Base-by-base conservation (phyloP, 306 rosid genomes). In the Fragaria nilgerrensis region DNA sequence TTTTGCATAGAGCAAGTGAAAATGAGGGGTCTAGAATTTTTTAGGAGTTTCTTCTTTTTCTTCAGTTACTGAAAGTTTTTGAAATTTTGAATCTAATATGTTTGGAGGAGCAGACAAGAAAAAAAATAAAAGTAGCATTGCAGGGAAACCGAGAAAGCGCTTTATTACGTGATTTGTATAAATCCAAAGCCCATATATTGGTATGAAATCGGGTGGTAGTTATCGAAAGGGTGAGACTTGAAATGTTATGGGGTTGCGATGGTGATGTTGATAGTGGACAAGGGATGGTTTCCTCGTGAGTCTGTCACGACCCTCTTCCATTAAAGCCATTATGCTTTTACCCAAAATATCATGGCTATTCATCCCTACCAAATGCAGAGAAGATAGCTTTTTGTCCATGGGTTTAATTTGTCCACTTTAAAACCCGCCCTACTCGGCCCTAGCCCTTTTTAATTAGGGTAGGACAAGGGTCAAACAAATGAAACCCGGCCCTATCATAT, bases 71-170 rank as follows among this genome's bases (percentile, higher is more conserved):
- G 36, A 23, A 23, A 23, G 34, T 39, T 81, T 81, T 71, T 25
- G 19, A 29, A 74, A 74, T 49, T 85, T 78, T 86, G 85, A 84
- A 85, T 76, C 62, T 50, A 13, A 5, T 5, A 9, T 69, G 47
- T 80, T 79, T 36, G 73, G 32, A 79, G 79, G 81, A 84, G 80
- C 67, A 63, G 96, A 88, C 91, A 90, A 84, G 85, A 3, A 77
- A 77, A 82, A 86, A 78, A 74, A 58, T 92, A 89, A 87, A 84
- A 88, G 32, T 23, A 73, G 20, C 43, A 76, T 82, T 81, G 86
- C 85, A 84, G 82, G 86, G 85, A 86, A 88, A 84, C 88, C 90
- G 87, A 89, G 83, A 91, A 88, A 89, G 76, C 86, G 75, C 92
- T 87, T 91, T 86, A 76, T 77, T 71, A 77, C 73, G 55, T 61